Evolutionary conservation across 441 rosid species (phyloP).

Genomic region (Populus hybrid): DNA sequence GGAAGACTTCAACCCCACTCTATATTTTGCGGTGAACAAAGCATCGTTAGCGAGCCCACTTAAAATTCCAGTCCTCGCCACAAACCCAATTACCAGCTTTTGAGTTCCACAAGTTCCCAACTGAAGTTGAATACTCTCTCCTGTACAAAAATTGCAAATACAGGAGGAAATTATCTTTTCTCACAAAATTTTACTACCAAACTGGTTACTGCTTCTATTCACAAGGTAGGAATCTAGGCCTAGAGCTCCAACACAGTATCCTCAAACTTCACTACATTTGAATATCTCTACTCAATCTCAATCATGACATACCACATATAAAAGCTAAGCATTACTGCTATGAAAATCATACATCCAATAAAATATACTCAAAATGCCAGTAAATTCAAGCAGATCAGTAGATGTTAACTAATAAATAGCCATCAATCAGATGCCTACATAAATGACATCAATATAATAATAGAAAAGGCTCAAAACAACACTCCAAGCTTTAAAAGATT

Average conservation of each 20-base stretch:
- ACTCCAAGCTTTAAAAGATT: constrained; percentile 19
- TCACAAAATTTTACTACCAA: constrained; percentile 14
- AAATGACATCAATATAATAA: constrained; percentile 16
- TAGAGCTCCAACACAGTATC: constrained; percentile 16
- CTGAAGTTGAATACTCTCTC: constrained; percentile 12
- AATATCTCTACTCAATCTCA: constrained; percentile 19
- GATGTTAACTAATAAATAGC: constrained; percentile 5
- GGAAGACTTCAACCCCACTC: constrained; percentile 18
- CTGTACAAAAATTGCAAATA: constrained; percentile 28
- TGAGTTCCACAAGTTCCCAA: constrained; percentile 9
- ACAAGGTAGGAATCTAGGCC: constrained; percentile 5
- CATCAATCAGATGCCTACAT: constrained; percentile 4
- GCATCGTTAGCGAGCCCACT: constrained; percentile 7
- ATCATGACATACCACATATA: constrained; percentile 16
- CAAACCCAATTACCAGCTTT: constrained; percentile 10
- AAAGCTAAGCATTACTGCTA: constrained; percentile 10
- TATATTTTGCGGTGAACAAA: constrained; percentile 13
- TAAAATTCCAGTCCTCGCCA: constrained; percentile 20
- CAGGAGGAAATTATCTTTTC: constrained; percentile 22
- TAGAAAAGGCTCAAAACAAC: constrained; percentile 20
- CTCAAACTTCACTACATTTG: constrained; percentile 25
- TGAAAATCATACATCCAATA: constrained; percentile 9
- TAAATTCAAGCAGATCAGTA: constrained; percentile 8
- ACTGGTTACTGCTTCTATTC: constrained; percentile 17
- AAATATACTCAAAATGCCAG: constrained; percentile 4